phyloP scores from a whole-genome alignment of 2,329 filamentous ascomycete species.

The Coleophoma crateriformis region DNA sequence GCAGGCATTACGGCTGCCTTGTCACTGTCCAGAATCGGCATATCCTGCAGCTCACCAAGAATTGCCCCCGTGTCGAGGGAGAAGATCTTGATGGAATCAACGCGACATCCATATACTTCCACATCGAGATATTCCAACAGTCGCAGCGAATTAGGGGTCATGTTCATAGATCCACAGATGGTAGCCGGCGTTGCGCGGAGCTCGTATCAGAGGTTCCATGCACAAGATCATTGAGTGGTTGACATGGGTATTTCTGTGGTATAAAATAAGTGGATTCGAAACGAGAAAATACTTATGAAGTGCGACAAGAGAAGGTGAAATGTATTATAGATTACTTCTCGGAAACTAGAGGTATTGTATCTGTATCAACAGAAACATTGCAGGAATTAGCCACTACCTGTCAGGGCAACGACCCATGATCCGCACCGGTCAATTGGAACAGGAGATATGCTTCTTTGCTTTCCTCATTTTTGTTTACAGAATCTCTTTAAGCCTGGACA shows the following conservation, averaged over 20 bases:
- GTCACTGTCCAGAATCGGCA: slow-evolving; percentile 36
- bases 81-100: slow-evolving; percentile 22
- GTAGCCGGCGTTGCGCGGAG: slow-evolving; percentile 37
- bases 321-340: neutral
- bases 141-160: slow-evolving; percentile 40
- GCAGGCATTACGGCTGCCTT: slow-evolving; percentile 44
- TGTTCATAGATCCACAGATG: slow-evolving; percentile 38
- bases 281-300: slow-evolving; percentile 3
- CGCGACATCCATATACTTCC: slow-evolving; percentile 13
- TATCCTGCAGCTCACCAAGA: slow-evolving; percentile 21
- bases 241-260: slow-evolving; percentile 18
- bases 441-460: too few species aligned
- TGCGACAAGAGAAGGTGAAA: slow-evolving; percentile 15
- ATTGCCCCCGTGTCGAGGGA: slow-evolving; percentile 20
- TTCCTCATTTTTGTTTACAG: too few species aligned
- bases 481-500: too few species aligned
- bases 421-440: too few species aligned
- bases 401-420: too few species aligned
- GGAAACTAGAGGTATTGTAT: neutral
- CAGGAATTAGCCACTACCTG: too few species aligned
- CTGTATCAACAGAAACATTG: too few species aligned
- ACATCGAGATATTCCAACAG: slow-evolving; percentile 36
- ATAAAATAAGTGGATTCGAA: slow-evolving; percentile 10
- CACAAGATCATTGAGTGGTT: slow-evolving; percentile 19
- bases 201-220: too few species aligned